These are phyloP conservation scores for Glycine soja DNA, from an alignment of 306 rosid species.

Conservation along the genomic window DNA sequence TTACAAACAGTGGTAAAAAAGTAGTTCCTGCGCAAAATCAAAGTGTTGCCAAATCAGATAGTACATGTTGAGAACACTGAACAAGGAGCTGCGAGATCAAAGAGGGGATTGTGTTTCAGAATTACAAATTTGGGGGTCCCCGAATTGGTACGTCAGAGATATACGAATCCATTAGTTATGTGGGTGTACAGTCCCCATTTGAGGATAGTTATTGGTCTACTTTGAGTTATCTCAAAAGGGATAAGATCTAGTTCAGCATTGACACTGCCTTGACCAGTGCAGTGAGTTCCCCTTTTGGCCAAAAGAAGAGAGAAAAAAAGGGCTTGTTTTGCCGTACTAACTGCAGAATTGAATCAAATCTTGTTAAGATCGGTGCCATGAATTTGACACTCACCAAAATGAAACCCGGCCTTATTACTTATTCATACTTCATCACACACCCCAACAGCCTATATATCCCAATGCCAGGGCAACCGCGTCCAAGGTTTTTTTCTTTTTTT, in stretches of 20 bases:
- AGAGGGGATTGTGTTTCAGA: slow-evolving; percentile 48
- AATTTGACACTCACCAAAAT: not conserved
- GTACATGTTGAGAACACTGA: not conserved
- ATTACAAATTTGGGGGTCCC: slow-evolving; percentile 58
- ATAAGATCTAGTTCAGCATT: slow-evolving; percentile 37
- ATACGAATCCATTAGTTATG: slow-evolving; percentile 13
- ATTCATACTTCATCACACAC: no score
- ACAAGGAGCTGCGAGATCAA: not conserved
- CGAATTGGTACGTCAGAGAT: slow-evolving; percentile 46
- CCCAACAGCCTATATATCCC: no score
- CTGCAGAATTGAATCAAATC: slow-evolving; percentile 34
- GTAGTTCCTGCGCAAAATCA: not conserved
- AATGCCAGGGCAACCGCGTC: no score
- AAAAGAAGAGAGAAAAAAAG: not conserved
- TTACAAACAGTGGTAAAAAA: not conserved
- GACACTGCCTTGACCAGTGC: not conserved
- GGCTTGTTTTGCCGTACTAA: slow-evolving; percentile 12
- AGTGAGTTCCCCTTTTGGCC: slow-evolving; percentile 25
- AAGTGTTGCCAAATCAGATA: not conserved
- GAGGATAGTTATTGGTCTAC: not conserved
- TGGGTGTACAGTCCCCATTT: not conserved
- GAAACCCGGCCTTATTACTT: no score
- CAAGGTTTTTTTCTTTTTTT: no score
- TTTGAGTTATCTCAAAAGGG: slow-evolving; percentile 37
- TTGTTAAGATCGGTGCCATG: slow-evolving; percentile 17